Conservation (phyloP, 768 basidiomycete species). For the Pisolithus tinctorius region DNA sequence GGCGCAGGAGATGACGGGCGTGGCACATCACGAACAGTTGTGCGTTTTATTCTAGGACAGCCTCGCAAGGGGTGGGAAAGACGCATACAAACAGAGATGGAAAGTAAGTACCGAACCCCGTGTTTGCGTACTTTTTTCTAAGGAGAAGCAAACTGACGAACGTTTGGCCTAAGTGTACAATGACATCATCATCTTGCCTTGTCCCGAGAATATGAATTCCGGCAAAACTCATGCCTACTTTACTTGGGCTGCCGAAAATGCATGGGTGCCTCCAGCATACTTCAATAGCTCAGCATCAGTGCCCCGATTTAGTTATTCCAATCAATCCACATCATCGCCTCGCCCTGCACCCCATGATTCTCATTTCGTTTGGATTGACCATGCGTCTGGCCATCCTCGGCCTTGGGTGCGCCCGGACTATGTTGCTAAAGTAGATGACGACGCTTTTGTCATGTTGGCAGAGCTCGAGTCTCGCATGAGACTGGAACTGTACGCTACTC, state of each 20-base stretch:
- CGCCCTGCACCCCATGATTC: slow-evolving; percentile 70
- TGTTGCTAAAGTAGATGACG: slow-evolving; percentile 92
- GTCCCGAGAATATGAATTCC: slow-evolving; percentile 91
- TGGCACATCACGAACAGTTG: slow-evolving; percentile 77
- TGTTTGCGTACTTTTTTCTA: not conserved
- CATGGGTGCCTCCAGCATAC: slow-evolving; percentile 83
- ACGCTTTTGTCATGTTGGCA: slow-evolving; percentile 90
- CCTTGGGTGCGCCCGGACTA: slow-evolving; percentile 87
- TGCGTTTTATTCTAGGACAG: slow-evolving; percentile 85
- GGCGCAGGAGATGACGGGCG: slow-evolving; percentile 58
- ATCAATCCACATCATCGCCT: slow-evolving; percentile 47
- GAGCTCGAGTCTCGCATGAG: slow-evolving; percentile 89
- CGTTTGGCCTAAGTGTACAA: slow-evolving; percentile 56
- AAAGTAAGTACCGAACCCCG: slow-evolving; percentile 52
- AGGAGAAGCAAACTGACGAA: not conserved
- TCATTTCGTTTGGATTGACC: slow-evolving; percentile 46
- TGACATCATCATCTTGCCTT: slow-evolving; percentile 79
- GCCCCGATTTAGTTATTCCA: slow-evolving; percentile 61
- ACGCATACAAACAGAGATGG: slow-evolving; percentile 81
- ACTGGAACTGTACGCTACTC: slow-evolving; percentile 55
- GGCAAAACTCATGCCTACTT: slow-evolving; percentile 93
- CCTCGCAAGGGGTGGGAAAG: slow-evolving; percentile 76
- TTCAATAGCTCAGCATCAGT: slow-evolving; percentile 34
- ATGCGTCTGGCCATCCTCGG: slow-evolving; percentile 32
- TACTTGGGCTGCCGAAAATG: slow-evolving; percentile 85